phyloP scores from a whole-genome alignment of 345 rosid species.

The Eucalyptus curtisii region DNA sequence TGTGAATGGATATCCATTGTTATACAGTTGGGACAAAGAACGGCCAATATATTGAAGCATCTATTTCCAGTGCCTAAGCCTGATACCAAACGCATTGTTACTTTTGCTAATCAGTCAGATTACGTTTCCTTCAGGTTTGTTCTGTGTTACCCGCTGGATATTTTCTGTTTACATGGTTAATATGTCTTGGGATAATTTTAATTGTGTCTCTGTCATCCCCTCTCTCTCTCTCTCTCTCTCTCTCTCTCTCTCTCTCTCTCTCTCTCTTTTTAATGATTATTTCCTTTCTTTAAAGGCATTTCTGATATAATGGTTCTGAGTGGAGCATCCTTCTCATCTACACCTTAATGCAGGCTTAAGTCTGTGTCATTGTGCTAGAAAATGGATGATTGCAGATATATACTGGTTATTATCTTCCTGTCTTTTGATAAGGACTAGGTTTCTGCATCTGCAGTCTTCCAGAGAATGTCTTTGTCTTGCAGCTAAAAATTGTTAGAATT shows the following conservation, averaged over 20 bases:
- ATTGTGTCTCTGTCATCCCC: neutral
- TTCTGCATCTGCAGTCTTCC: neutral
- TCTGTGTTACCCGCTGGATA: neutral
- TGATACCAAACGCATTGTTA: constrained; percentile 67
- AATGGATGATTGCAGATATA: neutral
- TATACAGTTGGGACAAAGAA: constrained; percentile 68
- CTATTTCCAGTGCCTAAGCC: constrained; percentile 84
- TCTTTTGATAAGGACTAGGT: neutral
- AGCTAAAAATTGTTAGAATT: neutral
- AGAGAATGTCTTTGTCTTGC: neutral
- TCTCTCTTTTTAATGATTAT: too few species aligned
- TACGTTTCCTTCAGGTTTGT: constrained; percentile 85
- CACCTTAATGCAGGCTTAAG: neutral
- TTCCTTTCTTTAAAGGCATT: neutral
- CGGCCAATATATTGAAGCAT: constrained; percentile 70
- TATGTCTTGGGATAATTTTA: neutral
- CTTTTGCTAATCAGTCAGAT: constrained; percentile 75
- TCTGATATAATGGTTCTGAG: neutral
- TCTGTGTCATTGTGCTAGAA: neutral
- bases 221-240: too few species aligned
- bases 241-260: too few species aligned
- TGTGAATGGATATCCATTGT: neutral
- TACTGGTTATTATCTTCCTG: neutral
- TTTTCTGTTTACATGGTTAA: neutral
- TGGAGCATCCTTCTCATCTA: neutral